phyloP scores from a whole-genome alignment of 805 yeast genomes.

The Yamadazyma akitaensis region DNA sequence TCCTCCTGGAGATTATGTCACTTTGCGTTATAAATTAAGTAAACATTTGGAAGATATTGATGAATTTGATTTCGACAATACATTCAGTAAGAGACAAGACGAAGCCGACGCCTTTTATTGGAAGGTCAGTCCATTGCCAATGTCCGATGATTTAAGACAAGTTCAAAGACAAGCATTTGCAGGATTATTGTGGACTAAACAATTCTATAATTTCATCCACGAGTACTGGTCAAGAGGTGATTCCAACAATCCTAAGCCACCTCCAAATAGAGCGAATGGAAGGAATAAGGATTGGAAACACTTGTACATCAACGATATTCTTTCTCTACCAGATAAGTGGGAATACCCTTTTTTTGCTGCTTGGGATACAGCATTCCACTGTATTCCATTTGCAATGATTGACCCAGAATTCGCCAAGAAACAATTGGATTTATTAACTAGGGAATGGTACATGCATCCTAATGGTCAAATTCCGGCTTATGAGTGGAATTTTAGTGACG shows the following conservation, averaged over 20 bases:
- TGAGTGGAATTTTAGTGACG: constrained; percentile 94
- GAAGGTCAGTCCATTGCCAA: constrained; percentile 81
- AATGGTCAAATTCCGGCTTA: constrained; percentile 97
- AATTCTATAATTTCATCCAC: constrained; percentile 82
- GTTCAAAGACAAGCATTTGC: constrained; percentile 94
- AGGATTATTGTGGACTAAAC: constrained; percentile 91
- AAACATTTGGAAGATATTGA: constrained; percentile 48
- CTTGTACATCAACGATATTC: constrained; percentile 79
- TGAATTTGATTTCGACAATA: constrained; percentile 68
- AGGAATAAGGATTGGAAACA: constrained; percentile 89
- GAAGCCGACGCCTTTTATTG: constrained; percentile 94
- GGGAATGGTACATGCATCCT: constrained; percentile 98
- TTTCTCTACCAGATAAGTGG: constrained; percentile 93
- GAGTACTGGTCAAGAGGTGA: constrained; percentile 88
- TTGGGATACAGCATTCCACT: constrained; percentile 96
- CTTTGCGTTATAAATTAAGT: constrained; percentile 73
- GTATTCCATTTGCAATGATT: constrained; percentile 87
- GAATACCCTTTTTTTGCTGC: constrained; percentile 96
- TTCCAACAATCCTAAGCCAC: constrained; percentile 69
- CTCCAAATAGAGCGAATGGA: constrained; percentile 78
- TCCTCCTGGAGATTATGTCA: constrained; percentile 84
- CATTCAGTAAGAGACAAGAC: constrained; percentile 66
- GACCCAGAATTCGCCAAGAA: constrained; percentile 90
- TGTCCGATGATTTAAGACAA: constrained; percentile 71
- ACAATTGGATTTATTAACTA: constrained; percentile 77